Percentiles rank a stretch among this genome's conserved stretches.
Evolutionary conservation across 306 rosid species (phyloP).

Genomic region (Pueraria montana): DNA sequence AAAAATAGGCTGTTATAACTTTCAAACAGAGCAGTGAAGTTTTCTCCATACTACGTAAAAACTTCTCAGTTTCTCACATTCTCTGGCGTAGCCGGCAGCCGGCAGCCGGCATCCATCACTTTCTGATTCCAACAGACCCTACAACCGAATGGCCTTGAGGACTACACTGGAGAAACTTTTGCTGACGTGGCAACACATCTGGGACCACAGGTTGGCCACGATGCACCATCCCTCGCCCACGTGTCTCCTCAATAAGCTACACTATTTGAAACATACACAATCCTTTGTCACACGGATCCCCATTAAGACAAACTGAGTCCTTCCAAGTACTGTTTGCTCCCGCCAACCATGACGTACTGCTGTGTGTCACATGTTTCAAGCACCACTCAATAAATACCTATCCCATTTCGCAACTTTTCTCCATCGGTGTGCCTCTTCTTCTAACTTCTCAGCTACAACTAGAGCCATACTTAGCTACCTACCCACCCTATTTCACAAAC

Average conservation of each 20-base stretch:
- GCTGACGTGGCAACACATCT: conserved; percentile 53
- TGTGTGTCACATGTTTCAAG: conserved; percentile 31
- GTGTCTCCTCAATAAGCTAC: conserved; percentile 38
- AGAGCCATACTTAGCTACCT: no score
- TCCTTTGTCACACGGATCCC: conserved; percentile 39
- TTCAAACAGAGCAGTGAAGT: background rate
- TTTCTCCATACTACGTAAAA: background rate
- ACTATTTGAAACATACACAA: background rate
- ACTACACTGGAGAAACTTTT: background rate
- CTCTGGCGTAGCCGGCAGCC: conserved; percentile 55
- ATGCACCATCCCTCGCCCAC: conserved; percentile 40
- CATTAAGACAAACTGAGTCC: conserved; percentile 23
- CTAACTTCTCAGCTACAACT: no score
- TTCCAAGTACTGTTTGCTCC: conserved; percentile 41
- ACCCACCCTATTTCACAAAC: no score
- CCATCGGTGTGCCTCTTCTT: background rate
- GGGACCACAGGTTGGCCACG: conserved; percentile 57
- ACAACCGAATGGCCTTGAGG: conserved; percentile 45
- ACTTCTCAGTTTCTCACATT: background rate
- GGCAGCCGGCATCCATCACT: no score
- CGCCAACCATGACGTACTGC: conserved; percentile 1
- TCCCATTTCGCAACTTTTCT: background rate
- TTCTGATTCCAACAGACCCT: conserved; percentile 46
- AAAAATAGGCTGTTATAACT: background rate
- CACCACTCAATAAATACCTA: conserved; percentile 56